phyloP scores from a whole-genome alignment of 176 grass and related monocot genomes.

The Dactylis glomerata region DNA sequence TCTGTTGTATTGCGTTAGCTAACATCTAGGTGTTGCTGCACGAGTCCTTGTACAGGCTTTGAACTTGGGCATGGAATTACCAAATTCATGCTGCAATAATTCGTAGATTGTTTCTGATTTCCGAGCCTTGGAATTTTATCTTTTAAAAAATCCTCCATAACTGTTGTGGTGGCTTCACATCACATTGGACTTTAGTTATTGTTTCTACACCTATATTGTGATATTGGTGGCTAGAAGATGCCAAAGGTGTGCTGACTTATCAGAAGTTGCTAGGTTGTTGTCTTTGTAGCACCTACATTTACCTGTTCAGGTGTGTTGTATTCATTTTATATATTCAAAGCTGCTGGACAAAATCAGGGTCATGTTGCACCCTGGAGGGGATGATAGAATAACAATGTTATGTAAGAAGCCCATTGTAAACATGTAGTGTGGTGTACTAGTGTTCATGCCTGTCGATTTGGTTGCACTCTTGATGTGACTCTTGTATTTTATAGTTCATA shows the following conservation, averaged over 20 bases:
- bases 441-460: slow-evolving; percentile 20
- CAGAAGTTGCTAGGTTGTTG: slow-evolving; percentile 14
- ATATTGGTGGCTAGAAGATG: slow-evolving; percentile 1
- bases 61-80: neutral
- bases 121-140: neutral
- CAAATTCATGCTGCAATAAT: neutral
- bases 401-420: slow-evolving; percentile 16
- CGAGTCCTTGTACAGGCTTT: neutral
- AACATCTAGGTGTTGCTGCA: neutral
- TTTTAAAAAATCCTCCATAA: neutral
- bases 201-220: slow-evolving; percentile 21
- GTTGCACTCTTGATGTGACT: slow-evolving; percentile 7
- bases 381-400: neutral
- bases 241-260: neutral
- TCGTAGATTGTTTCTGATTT: neutral
- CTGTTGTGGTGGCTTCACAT: slow-evolving; percentile 17
- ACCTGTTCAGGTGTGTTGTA: neutral
- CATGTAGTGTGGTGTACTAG: neutral
- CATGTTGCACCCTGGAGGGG: slow-evolving; percentile 13
- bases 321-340: slow-evolving; percentile 10
- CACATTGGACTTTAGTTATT: neutral
- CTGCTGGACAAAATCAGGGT: neutral
- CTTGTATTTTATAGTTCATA: slow-evolving; percentile 13
- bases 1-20: neutral
- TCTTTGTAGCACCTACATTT: neutral